Evolutionary conservation across 73 alveolate species (phyloP).

Genomic region (Chromera velia): DNA sequence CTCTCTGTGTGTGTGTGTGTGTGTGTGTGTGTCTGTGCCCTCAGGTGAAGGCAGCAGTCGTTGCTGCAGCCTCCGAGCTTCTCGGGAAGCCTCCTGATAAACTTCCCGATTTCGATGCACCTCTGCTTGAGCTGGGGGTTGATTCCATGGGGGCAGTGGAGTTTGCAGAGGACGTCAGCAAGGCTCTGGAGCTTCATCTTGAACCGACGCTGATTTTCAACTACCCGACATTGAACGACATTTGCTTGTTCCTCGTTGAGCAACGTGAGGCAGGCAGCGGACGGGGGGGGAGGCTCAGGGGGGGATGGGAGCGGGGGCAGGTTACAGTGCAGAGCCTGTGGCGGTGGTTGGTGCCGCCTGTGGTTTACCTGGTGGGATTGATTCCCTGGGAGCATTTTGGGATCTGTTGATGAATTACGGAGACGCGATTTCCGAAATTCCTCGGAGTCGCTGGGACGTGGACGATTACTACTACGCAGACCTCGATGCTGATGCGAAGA

Average conservation of each 20-base stretch:
- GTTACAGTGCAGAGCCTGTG: background rate
- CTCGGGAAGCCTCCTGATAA: background rate
- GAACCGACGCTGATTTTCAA: background rate
- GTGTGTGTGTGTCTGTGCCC: too few relatives aligned
- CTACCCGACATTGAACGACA: background rate
- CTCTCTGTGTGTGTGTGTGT: too few relatives aligned
- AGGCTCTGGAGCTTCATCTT: background rate
- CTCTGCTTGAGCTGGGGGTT: background rate
- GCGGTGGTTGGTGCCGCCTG: background rate
- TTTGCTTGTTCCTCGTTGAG: background rate
- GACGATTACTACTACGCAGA: constrained; percentile 36
- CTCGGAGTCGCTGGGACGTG: constrained; percentile 31
- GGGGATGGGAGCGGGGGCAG: background rate
- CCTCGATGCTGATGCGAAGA: background rate
- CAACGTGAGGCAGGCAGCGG: background rate
- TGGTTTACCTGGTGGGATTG: background rate
- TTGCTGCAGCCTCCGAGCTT: background rate
- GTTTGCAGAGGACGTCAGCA: background rate
- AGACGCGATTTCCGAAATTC: constrained; percentile 22
- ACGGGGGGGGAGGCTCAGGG: background rate
- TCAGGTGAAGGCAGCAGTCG: background rate
- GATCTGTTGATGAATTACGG: background rate
- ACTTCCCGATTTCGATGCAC: background rate
- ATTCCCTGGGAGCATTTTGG: background rate
- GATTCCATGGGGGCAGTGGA: background rate